phyloP scores from a whole-genome alignment of 2,329 filamentous ascomycete species.

The Colletotrichum chlorophyti region DNA sequence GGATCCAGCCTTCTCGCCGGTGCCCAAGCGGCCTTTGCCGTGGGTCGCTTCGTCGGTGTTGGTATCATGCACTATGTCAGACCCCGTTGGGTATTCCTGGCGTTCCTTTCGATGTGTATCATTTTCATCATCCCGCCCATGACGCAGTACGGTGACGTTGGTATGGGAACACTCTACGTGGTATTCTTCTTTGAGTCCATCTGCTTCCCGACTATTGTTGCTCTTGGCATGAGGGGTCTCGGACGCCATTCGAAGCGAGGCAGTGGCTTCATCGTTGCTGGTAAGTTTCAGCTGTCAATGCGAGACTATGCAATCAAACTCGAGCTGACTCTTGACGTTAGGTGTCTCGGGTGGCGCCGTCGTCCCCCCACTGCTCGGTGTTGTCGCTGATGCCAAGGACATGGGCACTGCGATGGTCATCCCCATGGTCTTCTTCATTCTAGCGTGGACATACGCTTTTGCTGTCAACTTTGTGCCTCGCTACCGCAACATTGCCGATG shows the following conservation, averaged over 20 bases:
- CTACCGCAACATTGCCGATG: conserved; percentile 69
- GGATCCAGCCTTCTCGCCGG: conserved; percentile 75
- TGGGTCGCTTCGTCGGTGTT: conserved; percentile 73
- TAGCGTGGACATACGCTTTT: conserved; percentile 62
- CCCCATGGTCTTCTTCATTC: conserved; percentile 65
- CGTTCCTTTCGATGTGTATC: conserved; percentile 56
- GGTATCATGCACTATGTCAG: conserved; percentile 51
- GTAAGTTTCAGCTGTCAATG: too few relatives aligned
- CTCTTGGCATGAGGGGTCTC: conserved; percentile 62
- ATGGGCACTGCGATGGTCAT: conserved; percentile 69
- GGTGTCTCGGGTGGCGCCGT: conserved; percentile 77
- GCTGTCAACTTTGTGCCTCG: conserved; percentile 71
- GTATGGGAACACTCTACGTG: conserved; percentile 61
- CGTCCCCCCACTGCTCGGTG: conserved; percentile 75
- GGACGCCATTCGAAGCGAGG: conserved; percentile 81
- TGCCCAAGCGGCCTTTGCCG: conserved; percentile 75
- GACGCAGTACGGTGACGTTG: conserved; percentile 52
- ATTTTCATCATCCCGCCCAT: conserved; percentile 59
- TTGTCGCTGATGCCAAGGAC: conserved; percentile 60
- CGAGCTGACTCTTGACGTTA: conserved; percentile 70
- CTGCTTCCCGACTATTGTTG: conserved; percentile 66
- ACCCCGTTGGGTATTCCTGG: conserved; percentile 44
- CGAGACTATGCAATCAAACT: too few relatives aligned
- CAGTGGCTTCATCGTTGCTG: conserved; percentile 65
- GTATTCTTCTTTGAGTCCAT: conserved; percentile 65